A percentile compares a stretch with the other conserved stretches of the same genome.
Conservation (phyloP, 2,329 filamentous ascomycete species). For the Emergomyces africanus region DNA sequence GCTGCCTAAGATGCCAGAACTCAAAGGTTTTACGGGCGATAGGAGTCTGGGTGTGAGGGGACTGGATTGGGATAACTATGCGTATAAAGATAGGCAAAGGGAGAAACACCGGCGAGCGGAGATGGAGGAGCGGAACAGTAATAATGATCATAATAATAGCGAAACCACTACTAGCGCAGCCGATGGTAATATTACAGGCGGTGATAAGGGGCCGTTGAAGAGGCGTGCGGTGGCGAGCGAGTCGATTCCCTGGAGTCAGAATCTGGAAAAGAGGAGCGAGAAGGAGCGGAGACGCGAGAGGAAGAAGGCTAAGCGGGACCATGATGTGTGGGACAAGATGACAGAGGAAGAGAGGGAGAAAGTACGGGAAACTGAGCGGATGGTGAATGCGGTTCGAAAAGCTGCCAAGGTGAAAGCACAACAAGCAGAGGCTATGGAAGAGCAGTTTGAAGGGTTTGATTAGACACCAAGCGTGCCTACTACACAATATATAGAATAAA, state of each 20-base stretch:
- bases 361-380: constrained; percentile 48
- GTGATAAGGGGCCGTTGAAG: constrained; percentile 34
- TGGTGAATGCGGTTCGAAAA: constrained; percentile 51
- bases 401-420: constrained; percentile 12
- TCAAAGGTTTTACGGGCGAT: constrained; percentile 60
- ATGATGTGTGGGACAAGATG: constrained; percentile 50
- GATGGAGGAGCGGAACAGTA: constrained; percentile 35
- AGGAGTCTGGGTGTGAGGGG: constrained; percentile 42
- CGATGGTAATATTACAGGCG: constrained; percentile 19
- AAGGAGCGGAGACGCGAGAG: constrained; percentile 51
- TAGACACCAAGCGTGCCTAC: constrained; percentile 8
- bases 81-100: constrained; percentile 58
- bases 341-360: constrained; percentile 56
- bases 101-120: constrained; percentile 52
- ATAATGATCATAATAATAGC: not conserved
- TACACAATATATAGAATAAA: not conserved
- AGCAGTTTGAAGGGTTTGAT: constrained; percentile 49
- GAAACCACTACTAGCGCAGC: constrained; percentile 21
- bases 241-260: constrained; percentile 60
- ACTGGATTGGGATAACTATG: constrained; percentile 51
- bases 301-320: constrained; percentile 51
- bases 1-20: constrained; percentile 88
- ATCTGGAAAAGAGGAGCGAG: constrained; percentile 52
- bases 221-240: constrained; percentile 46
- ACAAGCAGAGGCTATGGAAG: constrained; percentile 21